Evolutionary conservation across 2,329 filamentous ascomycete species (phyloP).

Genomic region (Pseudomassariella vexata): DNA sequence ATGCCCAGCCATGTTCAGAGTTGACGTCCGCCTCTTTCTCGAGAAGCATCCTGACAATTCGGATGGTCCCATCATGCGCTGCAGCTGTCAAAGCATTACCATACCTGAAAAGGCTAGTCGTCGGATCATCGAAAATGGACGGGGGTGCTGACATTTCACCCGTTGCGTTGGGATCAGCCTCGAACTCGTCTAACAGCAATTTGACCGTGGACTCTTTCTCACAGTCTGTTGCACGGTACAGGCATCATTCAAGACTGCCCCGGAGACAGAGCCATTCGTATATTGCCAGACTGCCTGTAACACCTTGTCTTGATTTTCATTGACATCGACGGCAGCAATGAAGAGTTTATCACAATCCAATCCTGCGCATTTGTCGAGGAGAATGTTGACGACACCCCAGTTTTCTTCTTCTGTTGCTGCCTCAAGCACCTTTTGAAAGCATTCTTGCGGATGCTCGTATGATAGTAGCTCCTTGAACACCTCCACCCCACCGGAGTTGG

Average conservation of each 20-base stretch:
- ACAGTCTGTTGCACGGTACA: constrained; percentile 33
- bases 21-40: constrained; percentile 28
- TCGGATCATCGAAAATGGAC: no score
- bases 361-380: constrained; percentile 25
- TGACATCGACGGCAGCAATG: constrained; percentile 23
- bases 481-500: constrained; percentile 30
- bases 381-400: constrained; percentile 29
- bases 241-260: constrained; percentile 24
- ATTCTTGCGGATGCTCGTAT: constrained; percentile 24
- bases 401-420: constrained; percentile 25
- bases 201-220: constrained; percentile 31
- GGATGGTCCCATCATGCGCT: constrained; percentile 29
- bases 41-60: constrained; percentile 25
- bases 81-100: constrained; percentile 32
- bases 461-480: constrained; percentile 31
- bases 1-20: constrained; percentile 27
- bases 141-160: constrained; percentile 31
- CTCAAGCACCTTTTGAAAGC: constrained; percentile 28
- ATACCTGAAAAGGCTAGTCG: constrained; percentile 15
- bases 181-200: constrained; percentile 26
- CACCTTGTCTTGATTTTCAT: constrained; percentile 27
- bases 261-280: constrained; percentile 23
- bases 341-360: constrained; percentile 31
- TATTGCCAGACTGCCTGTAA: constrained; percentile 32
- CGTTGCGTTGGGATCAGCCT: constrained; percentile 30